These are phyloP conservation scores for Balakata baccata DNA, from an alignment of 345 rosid species.

Conservation along the genomic window DNA sequence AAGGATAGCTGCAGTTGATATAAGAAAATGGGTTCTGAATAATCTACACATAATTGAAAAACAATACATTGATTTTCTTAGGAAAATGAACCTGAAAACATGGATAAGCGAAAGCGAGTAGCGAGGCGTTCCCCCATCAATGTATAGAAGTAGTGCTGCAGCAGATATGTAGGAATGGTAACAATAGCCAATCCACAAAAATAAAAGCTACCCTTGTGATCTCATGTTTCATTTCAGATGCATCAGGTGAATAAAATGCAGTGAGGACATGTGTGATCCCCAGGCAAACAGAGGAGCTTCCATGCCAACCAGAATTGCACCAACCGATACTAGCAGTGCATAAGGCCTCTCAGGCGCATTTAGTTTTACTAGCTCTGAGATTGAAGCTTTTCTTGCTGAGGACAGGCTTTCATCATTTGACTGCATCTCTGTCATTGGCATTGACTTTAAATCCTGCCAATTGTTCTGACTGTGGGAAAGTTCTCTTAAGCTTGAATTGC, in stretches of 20 bases:
- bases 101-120: slow-evolving; percentile 59
- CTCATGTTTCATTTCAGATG: slow-evolving; percentile 42
- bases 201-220: slow-evolving; percentile 44
- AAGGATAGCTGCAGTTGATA: slow-evolving; percentile 61
- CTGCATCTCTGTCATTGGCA: slow-evolving; percentile 3
- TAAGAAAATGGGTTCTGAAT: slow-evolving; percentile 10
- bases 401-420: slow-evolving; percentile 24
- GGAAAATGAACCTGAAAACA: slow-evolving; percentile 63
- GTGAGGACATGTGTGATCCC: slow-evolving; percentile 63
- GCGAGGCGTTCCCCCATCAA: slow-evolving; percentile 85
- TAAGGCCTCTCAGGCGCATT: slow-evolving; percentile 85
- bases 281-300: slow-evolving; percentile 69
- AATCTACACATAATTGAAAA: not conserved
- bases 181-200: slow-evolving; percentile 46
- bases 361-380: slow-evolving; percentile 57
- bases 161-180: slow-evolving; percentile 57
- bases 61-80: not conserved
- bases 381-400: slow-evolving; percentile 23
- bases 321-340: slow-evolving; percentile 73
- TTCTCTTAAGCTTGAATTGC: slow-evolving; percentile 44
- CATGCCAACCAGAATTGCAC: slow-evolving; percentile 75
- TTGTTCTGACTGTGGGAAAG: slow-evolving; percentile 22
- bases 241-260: slow-evolving; percentile 52
- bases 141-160: slow-evolving; percentile 76
- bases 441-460: slow-evolving; percentile 10